Conservation (phyloP, 495 filamentous ascomycete species). For the Corynascus novoguineensis region DNA sequence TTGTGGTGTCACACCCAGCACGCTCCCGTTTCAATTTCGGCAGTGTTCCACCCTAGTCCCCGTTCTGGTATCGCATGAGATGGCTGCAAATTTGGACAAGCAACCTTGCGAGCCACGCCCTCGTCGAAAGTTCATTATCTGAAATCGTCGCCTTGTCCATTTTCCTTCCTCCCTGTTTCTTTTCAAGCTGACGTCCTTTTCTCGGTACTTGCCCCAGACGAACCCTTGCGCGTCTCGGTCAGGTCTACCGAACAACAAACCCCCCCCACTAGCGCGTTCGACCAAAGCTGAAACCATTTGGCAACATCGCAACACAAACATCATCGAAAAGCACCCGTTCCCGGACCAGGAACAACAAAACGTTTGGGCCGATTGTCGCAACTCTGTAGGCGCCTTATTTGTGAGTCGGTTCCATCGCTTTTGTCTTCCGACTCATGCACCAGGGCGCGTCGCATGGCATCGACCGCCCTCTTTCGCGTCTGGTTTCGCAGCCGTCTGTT, state of each 20-base stretch:
- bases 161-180: background rate
- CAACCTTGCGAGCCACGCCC: conserved; percentile 15
- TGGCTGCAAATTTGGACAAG: conserved; percentile 27
- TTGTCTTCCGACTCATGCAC: background rate
- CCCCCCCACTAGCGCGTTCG: background rate
- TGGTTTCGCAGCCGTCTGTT: conserved; percentile 1
- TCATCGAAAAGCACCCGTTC: no score
- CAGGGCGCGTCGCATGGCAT: conserved; percentile 5
- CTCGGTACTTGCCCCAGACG: background rate
- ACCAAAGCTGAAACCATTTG: background rate
- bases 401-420: conserved; percentile 2
- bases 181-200: background rate
- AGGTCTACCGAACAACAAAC: background rate
- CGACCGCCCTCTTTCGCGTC: background rate
- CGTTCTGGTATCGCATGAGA: conserved; percentile 32
- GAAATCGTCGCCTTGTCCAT: background rate
- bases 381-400: background rate
- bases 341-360: background rate
- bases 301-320: background rate
- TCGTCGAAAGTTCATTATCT: conserved; percentile 24
- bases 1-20: conserved; percentile 22
- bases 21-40: conserved; percentile 40
- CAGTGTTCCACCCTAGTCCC: conserved; percentile 40
- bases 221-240: background rate
- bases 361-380: background rate